Conservation (phyloP, 805 yeast species). For the Suhomyces pyralidae region DNA sequence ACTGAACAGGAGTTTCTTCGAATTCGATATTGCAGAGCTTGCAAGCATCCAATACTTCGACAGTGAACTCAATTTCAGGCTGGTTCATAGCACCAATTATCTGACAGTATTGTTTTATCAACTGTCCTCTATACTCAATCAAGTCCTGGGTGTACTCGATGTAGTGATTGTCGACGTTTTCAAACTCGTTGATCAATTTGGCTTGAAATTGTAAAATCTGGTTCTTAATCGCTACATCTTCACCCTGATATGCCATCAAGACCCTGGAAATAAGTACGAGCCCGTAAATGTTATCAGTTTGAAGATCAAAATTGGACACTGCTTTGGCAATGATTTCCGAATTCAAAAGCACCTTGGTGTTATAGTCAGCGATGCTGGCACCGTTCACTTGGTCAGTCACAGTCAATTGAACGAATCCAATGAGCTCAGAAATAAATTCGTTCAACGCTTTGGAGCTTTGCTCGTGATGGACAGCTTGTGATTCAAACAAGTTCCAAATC, state of each 20-base stretch:
- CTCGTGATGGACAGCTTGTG: conserved; percentile 26
- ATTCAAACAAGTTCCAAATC: conserved; percentile 33
- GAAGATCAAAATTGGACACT: conserved; percentile 24
- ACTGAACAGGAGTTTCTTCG: background rate
- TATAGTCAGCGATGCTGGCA: conserved; percentile 10
- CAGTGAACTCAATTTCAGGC: conserved; percentile 5
- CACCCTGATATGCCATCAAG: conserved; percentile 16
- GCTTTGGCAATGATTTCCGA: conserved; percentile 27
- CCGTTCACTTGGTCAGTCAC: conserved; percentile 7
- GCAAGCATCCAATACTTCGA: conserved; percentile 14
- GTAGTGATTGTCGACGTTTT: conserved; percentile 39
- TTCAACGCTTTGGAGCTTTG: conserved; percentile 20
- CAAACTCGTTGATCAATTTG: conserved; percentile 32
- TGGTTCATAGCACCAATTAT: conserved; percentile 6
- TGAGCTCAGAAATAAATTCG: conserved; percentile 30
- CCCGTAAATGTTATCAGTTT: conserved; percentile 32
- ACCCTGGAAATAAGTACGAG: conserved; percentile 21
- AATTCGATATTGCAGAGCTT: conserved; percentile 1
- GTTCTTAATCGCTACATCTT: conserved; percentile 11
- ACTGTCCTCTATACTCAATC: conserved; percentile 7
- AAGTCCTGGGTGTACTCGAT: conserved; percentile 19
- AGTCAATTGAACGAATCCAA: conserved; percentile 17
- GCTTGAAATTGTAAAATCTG: conserved; percentile 28
- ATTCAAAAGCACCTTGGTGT: conserved; percentile 22
- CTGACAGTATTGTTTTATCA: conserved; percentile 9